Conservation (phyloP, 2,329 filamentous ascomycete genomes). For the Metarhizium sp. region DNA sequence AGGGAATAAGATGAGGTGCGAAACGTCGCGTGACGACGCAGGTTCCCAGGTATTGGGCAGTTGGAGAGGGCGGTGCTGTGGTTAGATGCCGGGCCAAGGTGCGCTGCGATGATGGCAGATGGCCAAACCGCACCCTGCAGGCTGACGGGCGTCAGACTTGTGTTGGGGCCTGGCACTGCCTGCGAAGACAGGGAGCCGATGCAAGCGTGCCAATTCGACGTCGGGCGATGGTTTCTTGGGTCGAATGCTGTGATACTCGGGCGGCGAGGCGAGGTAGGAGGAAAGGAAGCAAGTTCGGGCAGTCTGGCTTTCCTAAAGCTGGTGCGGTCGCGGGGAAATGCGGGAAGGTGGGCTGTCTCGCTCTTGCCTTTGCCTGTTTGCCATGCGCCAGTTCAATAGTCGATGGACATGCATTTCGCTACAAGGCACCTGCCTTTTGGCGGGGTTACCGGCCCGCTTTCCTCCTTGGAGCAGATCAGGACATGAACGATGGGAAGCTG, state of each 20-base stretch:
- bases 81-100: neutral
- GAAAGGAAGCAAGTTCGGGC: neutral
- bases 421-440: neutral
- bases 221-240: neutral
- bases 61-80: neutral
- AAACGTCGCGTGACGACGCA: constrained; percentile 5
- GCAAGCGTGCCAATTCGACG: neutral
- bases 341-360: neutral
- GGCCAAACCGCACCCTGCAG: neutral
- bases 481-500: too few relatives aligned
- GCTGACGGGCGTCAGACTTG: neutral
- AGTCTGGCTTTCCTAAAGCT: neutral
- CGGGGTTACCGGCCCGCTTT: neutral
- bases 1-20: neutral
- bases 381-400: too few relatives aligned
- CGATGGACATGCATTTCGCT: too few relatives aligned
- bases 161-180: neutral
- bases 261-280: neutral
- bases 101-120: neutral
- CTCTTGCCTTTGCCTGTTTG: neutral
- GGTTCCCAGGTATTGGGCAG: neutral
- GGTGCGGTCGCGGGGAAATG: too few relatives aligned
- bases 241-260: neutral
- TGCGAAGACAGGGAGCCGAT: neutral
- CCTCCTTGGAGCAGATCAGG: neutral